A percentile compares a stretch with the other conserved stretches of the same genome.
These are phyloP conservation scores for Tetracentron sinense DNA, from an alignment of 164 flowering plant species.

Conservation along the genomic window DNA sequence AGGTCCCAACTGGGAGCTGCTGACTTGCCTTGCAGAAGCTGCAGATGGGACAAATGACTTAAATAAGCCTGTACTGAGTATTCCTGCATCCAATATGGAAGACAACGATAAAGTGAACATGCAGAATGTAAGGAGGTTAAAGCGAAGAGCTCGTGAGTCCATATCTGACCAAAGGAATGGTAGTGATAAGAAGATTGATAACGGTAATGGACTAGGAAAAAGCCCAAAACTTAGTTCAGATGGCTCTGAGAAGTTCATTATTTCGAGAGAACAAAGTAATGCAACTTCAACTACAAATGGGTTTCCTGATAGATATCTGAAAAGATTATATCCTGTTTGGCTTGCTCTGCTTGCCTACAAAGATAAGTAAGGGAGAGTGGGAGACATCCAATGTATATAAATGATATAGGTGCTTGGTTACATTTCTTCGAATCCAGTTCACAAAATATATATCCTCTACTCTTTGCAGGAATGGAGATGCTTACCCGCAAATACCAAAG, in stretches of 20 bases:
- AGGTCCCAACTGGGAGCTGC: slow-evolving; percentile 2
- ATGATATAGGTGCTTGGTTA: background rate
- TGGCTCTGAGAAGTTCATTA: background rate
- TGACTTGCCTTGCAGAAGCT: slow-evolving; percentile 15
- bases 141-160: slow-evolving; percentile 13
- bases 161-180: background rate
- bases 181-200: background rate
- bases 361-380: slow-evolving; percentile 24
- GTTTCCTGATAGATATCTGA: background rate
- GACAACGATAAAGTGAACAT: background rate
- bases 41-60: slow-evolving; percentile 6
- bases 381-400: background rate
- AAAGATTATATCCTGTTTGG: slow-evolving; percentile 18
- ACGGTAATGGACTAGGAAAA: background rate
- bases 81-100: slow-evolving; percentile 10
- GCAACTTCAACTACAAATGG: slow-evolving; percentile 2
- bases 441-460: background rate
- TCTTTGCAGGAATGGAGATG: slow-evolving; percentile 16
- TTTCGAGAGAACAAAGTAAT: background rate
- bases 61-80: background rate
- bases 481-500: slow-evolving; percentile 21
- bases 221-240: background rate
- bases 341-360: slow-evolving; percentile 12
- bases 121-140: background rate
- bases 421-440: background rate